Base-by-base conservation (phyloP, 2,329 filamentous ascomycete genomes). In the Aspergillus sp. region DNA sequence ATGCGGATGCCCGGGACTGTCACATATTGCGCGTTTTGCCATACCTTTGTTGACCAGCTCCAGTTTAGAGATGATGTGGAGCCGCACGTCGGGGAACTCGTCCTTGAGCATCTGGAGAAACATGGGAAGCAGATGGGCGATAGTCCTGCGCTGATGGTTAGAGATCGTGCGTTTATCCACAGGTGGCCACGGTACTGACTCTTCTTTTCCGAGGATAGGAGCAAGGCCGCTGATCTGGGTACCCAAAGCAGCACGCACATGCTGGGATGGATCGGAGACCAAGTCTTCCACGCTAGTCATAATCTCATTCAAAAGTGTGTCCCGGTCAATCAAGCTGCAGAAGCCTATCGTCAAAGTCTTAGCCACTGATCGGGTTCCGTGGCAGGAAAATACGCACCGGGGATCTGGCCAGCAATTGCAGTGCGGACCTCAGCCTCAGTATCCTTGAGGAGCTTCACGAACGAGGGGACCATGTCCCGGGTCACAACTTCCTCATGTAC, bases 21-120 rank as follows among this genome's bases (percentile, higher is more conserved):
- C 26, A 11, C 22, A 30, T 30, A 30, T 30, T 30, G 10, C 26
- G 16, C n/a, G 19, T 41, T 35, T 9, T 20, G 11, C 41, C 77
- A 58, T 78, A 91, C 89, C 89, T 76, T 96, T 90, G 77, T 99
- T 99, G 59, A 99, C 94, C 58, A 95, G 84, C 77, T 99, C 95
- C 50, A 99, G 85, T 76, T 99, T 99, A n/a, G 94, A 97, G 68
- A 99, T 99, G 72, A 99, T 99, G 76, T 99, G 95, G 54, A 99
- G 85, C 57, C 94, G 88, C 47, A 99, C 94, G 70, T 99, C 94
- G 19, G 94, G 94, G 73, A 96, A 97, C 69, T 99, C 94, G 66
- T 99, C 94, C 82, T 97, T 99, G 65, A 99, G 86, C 94, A 99
- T 99, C 73, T 95, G 90, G 49, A 99, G 82, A 75, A 99, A 97